Evolutionary conservation across 1,139 yeast genomes (phyloP).

Genomic region (Eremothecium coryli): DNA sequence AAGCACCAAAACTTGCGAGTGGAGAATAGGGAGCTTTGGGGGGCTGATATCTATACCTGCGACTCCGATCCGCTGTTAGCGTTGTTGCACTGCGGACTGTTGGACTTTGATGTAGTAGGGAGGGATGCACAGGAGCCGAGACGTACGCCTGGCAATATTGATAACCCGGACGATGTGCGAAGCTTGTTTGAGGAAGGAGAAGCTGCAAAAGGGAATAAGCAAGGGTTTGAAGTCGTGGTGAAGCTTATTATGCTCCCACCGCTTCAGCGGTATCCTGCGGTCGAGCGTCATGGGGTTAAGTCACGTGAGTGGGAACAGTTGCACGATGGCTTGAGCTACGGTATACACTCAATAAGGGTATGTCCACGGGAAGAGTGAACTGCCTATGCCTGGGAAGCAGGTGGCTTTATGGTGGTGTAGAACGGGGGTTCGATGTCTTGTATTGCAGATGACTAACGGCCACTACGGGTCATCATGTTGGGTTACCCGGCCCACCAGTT

Average conservation of each 20-base stretch:
- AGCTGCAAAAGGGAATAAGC: conserved; percentile 27
- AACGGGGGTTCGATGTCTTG: too few species aligned
- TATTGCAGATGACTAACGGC: too few species aligned
- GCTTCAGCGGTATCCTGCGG: conserved; percentile 51
- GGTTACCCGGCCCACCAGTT: too few species aligned
- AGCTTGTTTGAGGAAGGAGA: conserved; percentile 31
- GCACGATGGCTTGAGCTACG: conserved; percentile 30
- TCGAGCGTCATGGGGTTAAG: conserved; percentile 55
- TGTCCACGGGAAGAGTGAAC: conserved; percentile 13
- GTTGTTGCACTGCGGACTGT: conserved; percentile 64
- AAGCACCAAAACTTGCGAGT: conserved; percentile 15
- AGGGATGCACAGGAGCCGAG: conserved; percentile 9
- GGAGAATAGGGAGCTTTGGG: conserved; percentile 66
- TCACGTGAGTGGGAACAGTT: conserved; percentile 58
- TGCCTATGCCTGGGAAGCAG: too few species aligned
- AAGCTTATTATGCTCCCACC: conserved; percentile 65
- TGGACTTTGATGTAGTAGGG: conserved; percentile 35
- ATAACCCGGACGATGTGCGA: conserved; percentile 23
- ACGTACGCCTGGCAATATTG: conserved; percentile 32
- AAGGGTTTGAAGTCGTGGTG: conserved; percentile 50
- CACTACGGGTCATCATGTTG: too few species aligned
- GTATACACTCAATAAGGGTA: conserved; percentile 21
- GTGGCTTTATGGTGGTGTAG: too few species aligned
- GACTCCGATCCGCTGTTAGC: conserved; percentile 79
- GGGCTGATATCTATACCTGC: conserved; percentile 85